These are phyloP conservation scores for Starmerella roubikii DNA, from an alignment of 805 yeast genomes.

Conservation along the genomic window DNA sequence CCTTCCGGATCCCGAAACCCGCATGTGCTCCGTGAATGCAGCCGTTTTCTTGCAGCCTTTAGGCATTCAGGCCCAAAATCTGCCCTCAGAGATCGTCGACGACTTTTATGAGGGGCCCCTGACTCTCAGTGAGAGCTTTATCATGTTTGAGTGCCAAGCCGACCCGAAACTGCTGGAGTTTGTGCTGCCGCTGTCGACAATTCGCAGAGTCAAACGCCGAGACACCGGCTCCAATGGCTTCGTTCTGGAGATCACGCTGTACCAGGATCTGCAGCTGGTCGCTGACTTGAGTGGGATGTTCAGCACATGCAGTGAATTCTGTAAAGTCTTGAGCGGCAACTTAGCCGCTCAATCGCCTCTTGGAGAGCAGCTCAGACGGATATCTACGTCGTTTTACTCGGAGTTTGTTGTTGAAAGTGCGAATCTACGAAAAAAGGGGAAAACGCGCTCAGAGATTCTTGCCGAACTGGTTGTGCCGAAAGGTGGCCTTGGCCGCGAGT, in stretches of 20 bases:
- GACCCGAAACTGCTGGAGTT: slow-evolving; percentile 58
- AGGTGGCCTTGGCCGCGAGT: slow-evolving; percentile 77
- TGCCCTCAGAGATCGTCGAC: slow-evolving; percentile 9
- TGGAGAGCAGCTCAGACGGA: slow-evolving; percentile 42
- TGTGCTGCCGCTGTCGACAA: slow-evolving; percentile 57
- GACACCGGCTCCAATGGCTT: slow-evolving; percentile 59
- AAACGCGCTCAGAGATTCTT: slow-evolving; percentile 18
- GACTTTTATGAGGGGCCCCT: slow-evolving; percentile 46
- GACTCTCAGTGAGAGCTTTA: slow-evolving; percentile 59
- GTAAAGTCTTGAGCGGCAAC: slow-evolving; percentile 47
- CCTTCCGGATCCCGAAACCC: slow-evolving; percentile 56
- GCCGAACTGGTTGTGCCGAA: slow-evolving; percentile 34
- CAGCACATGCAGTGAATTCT: slow-evolving; percentile 68
- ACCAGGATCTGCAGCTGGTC: slow-evolving; percentile 47
- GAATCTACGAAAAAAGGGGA: slow-evolving; percentile 30
- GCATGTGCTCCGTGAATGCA: slow-evolving; percentile 49
- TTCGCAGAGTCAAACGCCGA: slow-evolving; percentile 74
- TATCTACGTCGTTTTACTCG: slow-evolving; percentile 63
- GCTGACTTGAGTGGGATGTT: slow-evolving; percentile 69
- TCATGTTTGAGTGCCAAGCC: slow-evolving; percentile 59
- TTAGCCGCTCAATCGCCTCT: slow-evolving; percentile 50
- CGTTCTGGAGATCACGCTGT: slow-evolving; percentile 59
- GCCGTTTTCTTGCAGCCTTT: slow-evolving; percentile 13
- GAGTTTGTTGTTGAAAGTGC: slow-evolving; percentile 51
- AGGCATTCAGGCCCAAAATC: slow-evolving; percentile 10